Percentiles rank a stretch among this genome's conserved stretches.
Evolutionary conservation across 192 early-diverging fungal genomes (phyloP).

Genomic region (Oehlia diaphana): DNA sequence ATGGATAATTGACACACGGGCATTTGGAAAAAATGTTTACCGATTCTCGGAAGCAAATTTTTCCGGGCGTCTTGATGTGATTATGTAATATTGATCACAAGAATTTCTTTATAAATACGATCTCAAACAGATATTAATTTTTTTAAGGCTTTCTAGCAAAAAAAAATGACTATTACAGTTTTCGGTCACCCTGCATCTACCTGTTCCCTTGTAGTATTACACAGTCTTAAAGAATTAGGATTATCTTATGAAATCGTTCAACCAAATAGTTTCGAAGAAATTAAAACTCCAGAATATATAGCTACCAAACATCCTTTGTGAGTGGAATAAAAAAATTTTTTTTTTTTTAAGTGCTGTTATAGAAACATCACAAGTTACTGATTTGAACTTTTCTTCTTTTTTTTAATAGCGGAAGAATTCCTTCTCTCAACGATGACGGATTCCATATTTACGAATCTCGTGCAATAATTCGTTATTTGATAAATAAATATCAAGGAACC

Average conservation of each 20-base stretch:
- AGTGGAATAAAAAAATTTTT: background rate
- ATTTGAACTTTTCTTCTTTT: background rate
- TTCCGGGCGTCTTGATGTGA: no score
- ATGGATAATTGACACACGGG: no score
- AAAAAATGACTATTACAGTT: conserved; percentile 23
- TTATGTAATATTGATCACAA: no score
- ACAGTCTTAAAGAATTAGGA: conserved; percentile 34
- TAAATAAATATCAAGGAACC: no score
- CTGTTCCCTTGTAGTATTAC: conserved; percentile 31
- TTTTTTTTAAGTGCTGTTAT: no score
- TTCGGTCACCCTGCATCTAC: conserved; percentile 33
- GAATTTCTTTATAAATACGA: no score
- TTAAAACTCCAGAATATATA: conserved; percentile 39
- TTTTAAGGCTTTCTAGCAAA: no score
- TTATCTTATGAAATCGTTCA: conserved; percentile 34
- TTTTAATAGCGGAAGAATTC: background rate
- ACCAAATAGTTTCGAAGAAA: background rate
- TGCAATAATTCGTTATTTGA: no score
- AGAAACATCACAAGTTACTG: background rate
- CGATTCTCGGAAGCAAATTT: no score
- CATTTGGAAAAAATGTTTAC: no score
- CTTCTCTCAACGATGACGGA: no score
- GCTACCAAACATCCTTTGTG: conserved; percentile 38
- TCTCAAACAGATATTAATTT: background rate
- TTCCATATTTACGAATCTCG: no score